phyloP scores from a whole-genome alignment of 129 eudicot species.

The Helichrysum umbraculigerum region DNA sequence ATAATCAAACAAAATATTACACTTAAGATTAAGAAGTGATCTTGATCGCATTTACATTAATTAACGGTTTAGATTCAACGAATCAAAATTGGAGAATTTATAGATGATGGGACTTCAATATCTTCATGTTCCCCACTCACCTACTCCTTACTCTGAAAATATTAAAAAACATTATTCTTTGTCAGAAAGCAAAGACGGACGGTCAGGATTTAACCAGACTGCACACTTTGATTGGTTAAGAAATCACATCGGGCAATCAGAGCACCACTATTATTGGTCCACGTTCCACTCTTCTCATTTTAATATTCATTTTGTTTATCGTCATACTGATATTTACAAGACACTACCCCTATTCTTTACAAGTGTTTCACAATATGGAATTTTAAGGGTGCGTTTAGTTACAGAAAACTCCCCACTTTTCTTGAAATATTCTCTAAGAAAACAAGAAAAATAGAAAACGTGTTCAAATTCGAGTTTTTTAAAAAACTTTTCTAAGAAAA shows the following conservation, averaged over 20 bases:
- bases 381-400: too few relatives aligned
- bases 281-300: constrained; percentile 28
- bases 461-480: too few relatives aligned
- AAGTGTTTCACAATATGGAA: background rate
- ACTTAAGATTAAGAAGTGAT: too few relatives aligned
- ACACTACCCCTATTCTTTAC: background rate
- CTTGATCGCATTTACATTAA: background rate
- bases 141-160: constrained; percentile 21
- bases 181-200: constrained; percentile 21
- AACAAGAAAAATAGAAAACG: too few relatives aligned
- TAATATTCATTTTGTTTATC: constrained; percentile 7
- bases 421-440: too few relatives aligned
- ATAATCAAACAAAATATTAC: too few relatives aligned
- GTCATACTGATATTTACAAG: background rate
- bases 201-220: constrained; percentile 30
- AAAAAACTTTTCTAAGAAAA: too few relatives aligned
- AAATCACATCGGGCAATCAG: constrained; percentile 31
- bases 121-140: constrained; percentile 44
- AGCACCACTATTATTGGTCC: constrained; percentile 38
- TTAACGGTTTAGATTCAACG: constrained; percentile 21
- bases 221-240: constrained; percentile 34
- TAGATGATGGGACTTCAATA: constrained; percentile 35
- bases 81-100: constrained; percentile 18
- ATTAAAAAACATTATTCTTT: constrained; percentile 12
- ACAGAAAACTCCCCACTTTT: too few relatives aligned